Evolutionary conservation across 225 moss, liverwort and hornwort species (phyloP).

Genomic region (Pseudisothecium myosuroides): DNA sequence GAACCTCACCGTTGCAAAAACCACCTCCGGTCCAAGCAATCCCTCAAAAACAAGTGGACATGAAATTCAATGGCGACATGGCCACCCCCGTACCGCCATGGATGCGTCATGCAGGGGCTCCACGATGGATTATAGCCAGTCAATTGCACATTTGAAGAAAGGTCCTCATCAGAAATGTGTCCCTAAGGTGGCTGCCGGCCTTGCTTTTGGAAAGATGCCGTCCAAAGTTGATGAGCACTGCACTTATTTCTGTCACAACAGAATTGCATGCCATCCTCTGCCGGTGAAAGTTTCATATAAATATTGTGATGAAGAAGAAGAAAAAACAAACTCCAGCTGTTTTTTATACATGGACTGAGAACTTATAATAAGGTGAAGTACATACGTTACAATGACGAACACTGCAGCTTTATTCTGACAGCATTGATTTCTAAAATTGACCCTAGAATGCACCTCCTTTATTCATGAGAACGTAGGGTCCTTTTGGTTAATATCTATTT

Average conservation of each 20-base stretch:
- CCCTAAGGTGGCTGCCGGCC: background rate
- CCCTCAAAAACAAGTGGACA: background rate
- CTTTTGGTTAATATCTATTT: too few relatives aligned
- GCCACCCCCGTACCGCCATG: background rate
- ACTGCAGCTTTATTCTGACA: background rate
- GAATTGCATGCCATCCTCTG: background rate
- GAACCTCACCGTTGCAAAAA: background rate
- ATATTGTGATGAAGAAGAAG: background rate
- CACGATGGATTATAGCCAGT: background rate
- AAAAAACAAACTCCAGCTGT: background rate
- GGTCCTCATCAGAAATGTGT: background rate
- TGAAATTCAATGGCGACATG: background rate
- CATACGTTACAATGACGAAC: background rate
- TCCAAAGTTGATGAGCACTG: background rate
- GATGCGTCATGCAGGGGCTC: too few relatives aligned
- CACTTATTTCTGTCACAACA: background rate
- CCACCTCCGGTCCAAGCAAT: background rate
- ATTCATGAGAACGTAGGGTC: too few relatives aligned
- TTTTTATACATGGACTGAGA: background rate
- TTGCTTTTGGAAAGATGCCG: background rate
- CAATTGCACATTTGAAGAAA: background rate
- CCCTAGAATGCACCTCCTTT: fast-evolving
- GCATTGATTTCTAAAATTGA: background rate
- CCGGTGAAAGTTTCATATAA: background rate
- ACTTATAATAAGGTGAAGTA: background rate